phyloP scores from a whole-genome alignment of 108 stramenopile genomes.

The Skeletonema costatum region DNA sequence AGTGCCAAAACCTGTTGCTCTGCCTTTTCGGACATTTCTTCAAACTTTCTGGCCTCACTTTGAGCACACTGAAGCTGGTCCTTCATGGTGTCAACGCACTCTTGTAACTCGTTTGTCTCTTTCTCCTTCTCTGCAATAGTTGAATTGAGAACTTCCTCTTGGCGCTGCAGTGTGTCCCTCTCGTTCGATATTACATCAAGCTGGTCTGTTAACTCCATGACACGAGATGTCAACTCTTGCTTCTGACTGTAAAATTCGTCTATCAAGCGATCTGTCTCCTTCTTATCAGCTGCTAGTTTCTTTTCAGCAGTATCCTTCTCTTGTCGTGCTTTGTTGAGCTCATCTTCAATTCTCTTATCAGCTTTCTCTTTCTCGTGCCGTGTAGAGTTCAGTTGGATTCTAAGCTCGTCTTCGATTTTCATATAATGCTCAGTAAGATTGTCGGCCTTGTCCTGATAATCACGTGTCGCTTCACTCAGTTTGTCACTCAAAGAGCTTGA shows the following conservation, averaged over 20 bases:
- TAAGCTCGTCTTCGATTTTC: conserved; percentile 49
- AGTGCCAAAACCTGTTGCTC: neutral
- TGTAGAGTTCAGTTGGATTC: conserved; percentile 26
- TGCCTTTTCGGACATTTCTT: neutral
- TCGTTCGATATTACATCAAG: neutral
- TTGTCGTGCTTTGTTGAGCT: conserved; percentile 24
- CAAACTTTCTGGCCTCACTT: neutral
- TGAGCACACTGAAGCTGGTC: neutral
- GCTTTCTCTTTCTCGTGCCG: conserved; percentile 30
- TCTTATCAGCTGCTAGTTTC: conserved; percentile 16
- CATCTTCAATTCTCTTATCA: conserved; percentile 41
- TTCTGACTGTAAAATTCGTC: conserved; percentile 32
- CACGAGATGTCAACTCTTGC: conserved; percentile 19
- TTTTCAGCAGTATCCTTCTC: conserved; percentile 27
- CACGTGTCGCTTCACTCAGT: conserved; percentile 14
- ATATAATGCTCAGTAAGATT: conserved; percentile 40
- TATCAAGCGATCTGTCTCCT: conserved; percentile 22
- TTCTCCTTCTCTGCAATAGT: neutral
- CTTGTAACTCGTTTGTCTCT: neutral
- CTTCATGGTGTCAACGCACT: neutral
- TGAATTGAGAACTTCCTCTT: neutral
- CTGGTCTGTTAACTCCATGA: conserved; percentile 9
- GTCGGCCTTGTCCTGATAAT: conserved; percentile 16
- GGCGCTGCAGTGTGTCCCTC: neutral
- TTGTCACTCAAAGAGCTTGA: neutral